Percentiles rank a stretch among this genome's conserved stretches.
These are phyloP conservation scores for Coemansia sp. DNA, from an alignment of 192 early-diverging fungal genomes.

Conservation along the genomic window DNA sequence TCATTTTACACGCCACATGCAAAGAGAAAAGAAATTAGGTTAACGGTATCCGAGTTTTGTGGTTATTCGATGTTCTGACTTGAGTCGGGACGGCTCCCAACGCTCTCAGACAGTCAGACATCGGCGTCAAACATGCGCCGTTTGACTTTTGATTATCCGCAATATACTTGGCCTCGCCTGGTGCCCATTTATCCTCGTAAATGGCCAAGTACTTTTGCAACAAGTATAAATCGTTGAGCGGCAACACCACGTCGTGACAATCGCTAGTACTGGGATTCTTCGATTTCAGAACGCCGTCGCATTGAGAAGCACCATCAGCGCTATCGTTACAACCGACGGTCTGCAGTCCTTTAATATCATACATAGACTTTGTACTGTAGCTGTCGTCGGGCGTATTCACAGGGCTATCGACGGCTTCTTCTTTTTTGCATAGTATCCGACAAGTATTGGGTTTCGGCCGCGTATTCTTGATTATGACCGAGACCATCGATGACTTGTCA, in stretches of 20 bases:
- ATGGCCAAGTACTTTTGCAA: slow-evolving; percentile 50
- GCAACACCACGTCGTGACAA: slow-evolving; percentile 21
- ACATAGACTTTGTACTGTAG: slow-evolving; percentile 40
- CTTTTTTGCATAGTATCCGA: background rate
- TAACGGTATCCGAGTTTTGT: slow-evolving; percentile 34
- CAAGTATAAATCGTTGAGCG: slow-evolving; percentile 51
- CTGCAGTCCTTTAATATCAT: slow-evolving; percentile 11
- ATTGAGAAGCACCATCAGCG: background rate
- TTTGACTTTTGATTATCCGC: background rate
- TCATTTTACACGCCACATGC: background rate
- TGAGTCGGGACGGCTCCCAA: slow-evolving; percentile 33
- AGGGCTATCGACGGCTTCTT: background rate
- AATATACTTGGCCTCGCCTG: slow-evolving; percentile 19
- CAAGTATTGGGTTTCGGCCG: background rate
- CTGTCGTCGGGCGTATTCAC: background rate
- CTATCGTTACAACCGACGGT: background rate
- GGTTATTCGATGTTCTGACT: slow-evolving; percentile 24
- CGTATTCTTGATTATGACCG: background rate
- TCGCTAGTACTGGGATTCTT: background rate
- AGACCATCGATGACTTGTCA: background rate
- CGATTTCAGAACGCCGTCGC: background rate
- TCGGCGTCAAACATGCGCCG: slow-evolving; percentile 14
- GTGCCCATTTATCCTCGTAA: slow-evolving; percentile 42
- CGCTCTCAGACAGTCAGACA: slow-evolving; percentile 27
- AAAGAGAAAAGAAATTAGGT: background rate